Evolutionary conservation across 164 flowering plant genomes (phyloP).

Genomic region (Kalanchoe fedtschenkoi): DNA sequence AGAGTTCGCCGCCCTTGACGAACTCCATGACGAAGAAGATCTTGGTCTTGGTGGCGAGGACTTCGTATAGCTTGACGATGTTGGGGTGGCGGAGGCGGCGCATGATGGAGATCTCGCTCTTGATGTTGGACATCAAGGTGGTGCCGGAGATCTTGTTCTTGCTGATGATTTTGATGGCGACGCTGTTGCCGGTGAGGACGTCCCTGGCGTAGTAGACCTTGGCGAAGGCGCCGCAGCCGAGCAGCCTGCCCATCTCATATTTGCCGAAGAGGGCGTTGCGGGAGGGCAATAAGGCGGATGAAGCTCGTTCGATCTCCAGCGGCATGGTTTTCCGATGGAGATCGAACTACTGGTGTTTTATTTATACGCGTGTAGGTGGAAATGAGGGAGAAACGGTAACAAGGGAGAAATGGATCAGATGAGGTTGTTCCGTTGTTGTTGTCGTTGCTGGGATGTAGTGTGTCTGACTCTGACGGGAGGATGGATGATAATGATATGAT

Average conservation of each 20-base stretch:
- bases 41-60: slow-evolving; percentile 48
- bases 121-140: slow-evolving; percentile 30
- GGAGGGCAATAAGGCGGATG: too few species aligned
- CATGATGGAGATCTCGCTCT: slow-evolving; percentile 50
- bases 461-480: neutral
- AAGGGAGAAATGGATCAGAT: neutral
- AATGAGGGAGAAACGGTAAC: neutral
- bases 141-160: slow-evolving; percentile 29
- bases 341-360: neutral
- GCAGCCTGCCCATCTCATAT: slow-evolving; percentile 47
- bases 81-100: slow-evolving; percentile 38
- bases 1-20: slow-evolving; percentile 61
- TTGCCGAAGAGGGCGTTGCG: slow-evolving; percentile 31
- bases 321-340: slow-evolving; percentile 13
- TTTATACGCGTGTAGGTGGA: neutral
- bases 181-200: slow-evolving; percentile 32
- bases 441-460: neutral
- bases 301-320: slow-evolving; percentile 29
- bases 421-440: neutral
- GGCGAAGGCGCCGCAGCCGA: slow-evolving; percentile 66
- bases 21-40: slow-evolving; percentile 57
- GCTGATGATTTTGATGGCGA: slow-evolving; percentile 49
- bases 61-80: slow-evolving; percentile 49
- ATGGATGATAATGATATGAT: neutral
- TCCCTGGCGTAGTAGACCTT: slow-evolving; percentile 59